Evolutionary conservation across 129 eudicot species (phyloP), one percentile per base, ranked within the genome.

Genomic region (Artemisia argyi): DNA sequence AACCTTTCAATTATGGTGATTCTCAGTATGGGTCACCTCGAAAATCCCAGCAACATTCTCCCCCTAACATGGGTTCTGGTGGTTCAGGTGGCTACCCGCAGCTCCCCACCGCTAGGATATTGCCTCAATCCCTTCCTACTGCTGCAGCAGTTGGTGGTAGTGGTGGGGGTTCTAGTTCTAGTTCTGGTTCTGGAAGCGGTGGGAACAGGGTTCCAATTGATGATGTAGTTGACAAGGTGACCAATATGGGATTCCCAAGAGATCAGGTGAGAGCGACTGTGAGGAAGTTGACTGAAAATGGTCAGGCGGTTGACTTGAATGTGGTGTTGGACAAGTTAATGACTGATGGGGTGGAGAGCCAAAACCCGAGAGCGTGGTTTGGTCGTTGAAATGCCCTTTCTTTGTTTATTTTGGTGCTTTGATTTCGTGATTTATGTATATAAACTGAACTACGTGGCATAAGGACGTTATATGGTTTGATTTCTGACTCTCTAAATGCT

Each of bases 171-270:
- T 73, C 86, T 46, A 83, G 86, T 42, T 75, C 88, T 50, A 85
- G 95, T 11, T 77, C 94, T 5, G 69, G 85, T 51, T 78, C 91
- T 32, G 76, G 83, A 20, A 83, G 80, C n/a, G 48, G 80, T 3
- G 93, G 96, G 22, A 94, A 94, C 57, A 88, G 85, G 89, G 97
- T 94, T 44, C 98, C 98, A 3, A 83, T 94, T 30, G 98, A 94
- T 79, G 98, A 94, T 39, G 98, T 94, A 64, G 88, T 94, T 39
- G 98, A 94, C 56, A 94, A 83, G 81, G 97, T 94, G 17, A 84
- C 98, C 10, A 88, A 22, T 52, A 94, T 94, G 98, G 98, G 98
- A 57, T 94, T 94, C 71, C 75, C 98, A 1, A 88, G 96, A 72
- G 98, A 94, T 11, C 97, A 87, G 54, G 98, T 94, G 13, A 76